A percentile compares a stretch with the other conserved stretches of the same genome.
Evolutionary conservation across 148 eudicot species (phyloP).

Genomic region (Rhododendron molle): DNA sequence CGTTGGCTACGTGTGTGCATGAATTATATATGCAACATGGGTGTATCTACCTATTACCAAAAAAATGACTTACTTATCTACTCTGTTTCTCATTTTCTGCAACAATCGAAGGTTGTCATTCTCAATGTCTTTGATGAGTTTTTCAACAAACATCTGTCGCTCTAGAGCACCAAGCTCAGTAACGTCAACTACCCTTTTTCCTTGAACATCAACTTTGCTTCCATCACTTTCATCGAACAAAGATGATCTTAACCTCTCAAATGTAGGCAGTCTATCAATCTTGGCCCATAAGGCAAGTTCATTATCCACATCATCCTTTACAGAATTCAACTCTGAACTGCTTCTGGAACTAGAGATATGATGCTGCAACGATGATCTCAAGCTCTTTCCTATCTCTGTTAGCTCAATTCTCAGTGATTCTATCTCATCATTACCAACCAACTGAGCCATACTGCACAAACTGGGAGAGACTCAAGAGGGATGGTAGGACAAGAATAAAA

Average conservation of each 20-base stretch:
- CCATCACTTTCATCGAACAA: conserved; percentile 44
- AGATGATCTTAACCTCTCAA: conserved; percentile 57
- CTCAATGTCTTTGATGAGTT: conserved; percentile 71
- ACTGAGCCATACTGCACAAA: conserved; percentile 32
- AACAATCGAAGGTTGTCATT: conserved; percentile 74
- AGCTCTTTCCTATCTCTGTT: conserved; percentile 42
- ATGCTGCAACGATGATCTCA: conserved; percentile 33
- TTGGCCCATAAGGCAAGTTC: conserved; percentile 49
- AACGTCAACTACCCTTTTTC: conserved; percentile 56
- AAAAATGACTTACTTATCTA: conserved; percentile 50
- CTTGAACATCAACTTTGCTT: conserved; percentile 25
- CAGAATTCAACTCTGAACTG: conserved; percentile 28
- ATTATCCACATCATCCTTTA: conserved; percentile 31
- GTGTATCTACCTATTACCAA: neutral
- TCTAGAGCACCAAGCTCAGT: conserved; percentile 63
- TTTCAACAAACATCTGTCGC: conserved; percentile 62
- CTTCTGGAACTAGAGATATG: conserved; percentile 33
- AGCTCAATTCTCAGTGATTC: conserved; percentile 35
- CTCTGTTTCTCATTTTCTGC: conserved; percentile 64
- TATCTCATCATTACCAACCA: conserved; percentile 33
- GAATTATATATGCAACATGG: neutral
- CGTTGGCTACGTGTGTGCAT: neutral
- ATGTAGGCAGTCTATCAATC: conserved; percentile 69
- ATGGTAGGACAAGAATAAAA: neutral
- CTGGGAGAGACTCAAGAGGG: neutral